Evolutionary conservation across 2,329 filamentous ascomycete genomes (phyloP).

Genomic region (Lecanicillium sp.): DNA sequence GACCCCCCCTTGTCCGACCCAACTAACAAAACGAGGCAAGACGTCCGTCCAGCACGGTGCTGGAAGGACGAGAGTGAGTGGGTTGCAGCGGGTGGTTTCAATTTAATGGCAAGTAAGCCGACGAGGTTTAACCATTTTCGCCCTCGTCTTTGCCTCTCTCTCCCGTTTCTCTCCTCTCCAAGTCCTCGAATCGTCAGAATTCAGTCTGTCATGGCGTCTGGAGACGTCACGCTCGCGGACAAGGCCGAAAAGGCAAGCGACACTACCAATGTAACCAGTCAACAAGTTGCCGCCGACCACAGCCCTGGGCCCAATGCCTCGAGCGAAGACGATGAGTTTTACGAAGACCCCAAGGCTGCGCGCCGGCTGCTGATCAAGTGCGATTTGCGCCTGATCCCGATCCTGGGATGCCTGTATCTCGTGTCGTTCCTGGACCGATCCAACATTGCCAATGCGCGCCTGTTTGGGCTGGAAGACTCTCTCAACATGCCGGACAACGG

Average conservation of each 20-base stretch:
- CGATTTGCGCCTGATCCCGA: slow-evolving; percentile 9
- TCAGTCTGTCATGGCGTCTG: neutral
- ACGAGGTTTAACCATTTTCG: too few relatives aligned
- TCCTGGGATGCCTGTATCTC: slow-evolving; percentile 32
- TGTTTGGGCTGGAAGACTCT: slow-evolving; percentile 34
- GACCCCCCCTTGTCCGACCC: neutral
- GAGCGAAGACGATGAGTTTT: neutral
- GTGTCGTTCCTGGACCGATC: slow-evolving; percentile 49
- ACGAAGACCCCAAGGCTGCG: slow-evolving; percentile 6
- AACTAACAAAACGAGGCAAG: neutral
- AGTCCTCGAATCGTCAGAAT: neutral
- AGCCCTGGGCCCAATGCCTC: neutral
- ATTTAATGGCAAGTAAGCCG: too few relatives aligned
- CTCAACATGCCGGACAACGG: slow-evolving; percentile 10
- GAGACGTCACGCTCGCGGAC: neutral
- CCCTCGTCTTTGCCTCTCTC: too few relatives aligned
- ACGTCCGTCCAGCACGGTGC: too few relatives aligned
- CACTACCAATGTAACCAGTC: neutral
- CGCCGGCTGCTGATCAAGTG: slow-evolving; percentile 9
- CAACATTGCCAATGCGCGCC: slow-evolving; percentile 40
- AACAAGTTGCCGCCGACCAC: neutral
- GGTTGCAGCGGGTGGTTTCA: too few relatives aligned
- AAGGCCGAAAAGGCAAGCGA: neutral
- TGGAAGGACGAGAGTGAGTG: too few relatives aligned
- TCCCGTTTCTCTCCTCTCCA: neutral